Evolutionary conservation across 2,329 filamentous ascomycete species (phyloP), one percentile per base, ranked within the genome.

Genomic region (Pezicula rhizophila): DNA sequence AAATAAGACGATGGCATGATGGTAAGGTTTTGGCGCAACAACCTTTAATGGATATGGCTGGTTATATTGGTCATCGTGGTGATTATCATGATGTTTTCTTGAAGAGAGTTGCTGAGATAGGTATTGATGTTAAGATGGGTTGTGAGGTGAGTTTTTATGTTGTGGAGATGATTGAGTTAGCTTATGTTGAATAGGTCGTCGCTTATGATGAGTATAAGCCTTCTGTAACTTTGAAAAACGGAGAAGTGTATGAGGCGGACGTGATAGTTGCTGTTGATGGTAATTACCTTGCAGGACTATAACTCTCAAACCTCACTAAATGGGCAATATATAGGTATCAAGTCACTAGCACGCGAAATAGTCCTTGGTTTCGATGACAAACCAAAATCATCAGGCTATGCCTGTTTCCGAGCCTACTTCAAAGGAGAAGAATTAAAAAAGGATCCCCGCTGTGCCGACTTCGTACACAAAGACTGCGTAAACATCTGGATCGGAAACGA

Each of bases 321-420:
- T n/a, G n/a, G n/a, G n/a, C n/a, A 33, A 11, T 23, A 8, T 47
- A 6, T 12, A 58, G 68, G 75, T 6, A 76, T 78, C 46, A 72
- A 76, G 51, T 75, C 71, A 33, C 71, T 72, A 28, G 72, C 76
- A 0, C 63, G 75, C 26, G 70, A 71, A 47, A 65, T 78, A 1
- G 75, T 79, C 3, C 66, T 78, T 4, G 75, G 75, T 1, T 76
- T 75, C 28, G 66, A 70, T 35, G 75, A 77, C 51, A 73, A 72
- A 42, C 74, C 74, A 1, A 76, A 77, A 57, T 73, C 70, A 31
- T 73, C 69, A 46, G 76, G 76, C 0, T 79, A 78, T 53, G 75
- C 76, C 1, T 75, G 76, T 39, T 78, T 72, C 64, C 65, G 75
- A 20, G 72, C 75, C 0, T 78, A 70, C 47, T 69, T 70, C 50